These are phyloP conservation scores for Suillus sp. DNA, from an alignment of 768 basidiomycete genomes.

Conservation along the genomic window DNA sequence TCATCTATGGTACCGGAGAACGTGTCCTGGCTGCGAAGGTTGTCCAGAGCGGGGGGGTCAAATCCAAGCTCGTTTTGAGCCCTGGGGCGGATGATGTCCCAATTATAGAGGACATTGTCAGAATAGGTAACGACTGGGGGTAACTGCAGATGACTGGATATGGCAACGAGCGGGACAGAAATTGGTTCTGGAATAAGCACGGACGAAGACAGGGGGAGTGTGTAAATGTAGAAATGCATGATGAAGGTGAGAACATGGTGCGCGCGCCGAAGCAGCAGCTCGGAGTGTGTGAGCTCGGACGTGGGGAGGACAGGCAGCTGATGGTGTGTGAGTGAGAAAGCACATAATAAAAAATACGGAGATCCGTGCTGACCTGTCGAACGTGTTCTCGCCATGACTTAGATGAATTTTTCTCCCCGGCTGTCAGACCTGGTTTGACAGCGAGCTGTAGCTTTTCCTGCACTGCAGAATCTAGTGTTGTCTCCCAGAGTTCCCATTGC, in stretches of 20 bases:
- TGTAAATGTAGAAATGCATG: slow-evolving; percentile 78
- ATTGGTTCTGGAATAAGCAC: slow-evolving; percentile 70
- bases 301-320: slow-evolving; percentile 60
- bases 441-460: slow-evolving; percentile 55
- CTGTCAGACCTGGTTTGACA: slow-evolving; percentile 42
- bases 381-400: slow-evolving; percentile 57
- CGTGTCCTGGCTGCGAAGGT: slow-evolving; percentile 63
- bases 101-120: slow-evolving; percentile 91
- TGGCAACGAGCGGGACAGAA: slow-evolving; percentile 72
- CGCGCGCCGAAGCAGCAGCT: slow-evolving; percentile 64
- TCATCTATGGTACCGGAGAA: slow-evolving; percentile 85
- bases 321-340: slow-evolving; percentile 10
- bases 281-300: slow-evolving; percentile 47
- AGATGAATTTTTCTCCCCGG: slow-evolving; percentile 42
- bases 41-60: slow-evolving; percentile 44
- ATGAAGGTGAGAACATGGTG: slow-evolving; percentile 75
- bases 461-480: slow-evolving; percentile 52
- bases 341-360: slow-evolving; percentile 2
- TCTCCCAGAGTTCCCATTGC: slow-evolving; percentile 77
- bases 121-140: slow-evolving; percentile 91
- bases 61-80: slow-evolving; percentile 25
- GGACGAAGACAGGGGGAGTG: slow-evolving; percentile 48
- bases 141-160: slow-evolving; percentile 70
- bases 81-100: slow-evolving; percentile 44
- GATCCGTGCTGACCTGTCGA: slow-evolving; percentile 42